Evolutionary conservation across 2,329 filamentous ascomycete species (phyloP).

Genomic region (Beauveria medogensis): DNA sequence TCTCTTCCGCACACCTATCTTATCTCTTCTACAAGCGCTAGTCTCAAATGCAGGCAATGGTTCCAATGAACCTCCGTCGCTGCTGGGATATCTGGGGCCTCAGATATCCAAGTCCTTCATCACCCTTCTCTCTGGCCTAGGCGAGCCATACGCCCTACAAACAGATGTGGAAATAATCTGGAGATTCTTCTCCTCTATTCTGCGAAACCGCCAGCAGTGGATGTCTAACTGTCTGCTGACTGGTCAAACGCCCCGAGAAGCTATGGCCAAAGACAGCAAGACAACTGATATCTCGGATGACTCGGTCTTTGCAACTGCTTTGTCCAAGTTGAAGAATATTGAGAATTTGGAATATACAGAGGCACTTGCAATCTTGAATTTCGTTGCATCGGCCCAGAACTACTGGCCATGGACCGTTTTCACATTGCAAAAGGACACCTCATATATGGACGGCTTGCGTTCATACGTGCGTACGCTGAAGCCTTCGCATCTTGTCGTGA

Average conservation of each 20-base stretch:
- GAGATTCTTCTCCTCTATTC: constrained; percentile 77
- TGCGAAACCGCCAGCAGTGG: constrained; percentile 90
- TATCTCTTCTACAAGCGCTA: constrained; percentile 64
- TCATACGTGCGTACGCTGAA: constrained; percentile 57
- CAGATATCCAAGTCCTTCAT: constrained; percentile 80
- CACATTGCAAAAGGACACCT: constrained; percentile 63
- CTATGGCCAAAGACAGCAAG: constrained; percentile 50
- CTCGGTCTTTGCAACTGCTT: constrained; percentile 66
- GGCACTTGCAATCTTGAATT: constrained; percentile 71
- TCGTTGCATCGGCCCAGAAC: constrained; percentile 81
- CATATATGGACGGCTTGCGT: constrained; percentile 65
- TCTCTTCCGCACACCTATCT: constrained; percentile 54
- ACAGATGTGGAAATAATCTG: constrained; percentile 64
- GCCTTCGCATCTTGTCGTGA: constrained; percentile 42
- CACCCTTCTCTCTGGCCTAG: constrained; percentile 65
- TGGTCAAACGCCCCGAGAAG: constrained; percentile 73
- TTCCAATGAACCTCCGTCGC: constrained; percentile 73
- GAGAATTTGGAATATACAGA: constrained; percentile 55
- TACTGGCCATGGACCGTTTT: constrained; percentile 94
- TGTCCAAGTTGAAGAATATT: constrained; percentile 62
- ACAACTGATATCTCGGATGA: constrained; percentile 41
- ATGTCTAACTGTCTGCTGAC: constrained; percentile 90
- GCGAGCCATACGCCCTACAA: constrained; percentile 62
- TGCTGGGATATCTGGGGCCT: constrained; percentile 82
- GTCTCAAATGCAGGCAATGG: constrained; percentile 61